Conservation (phyloP, 768 basidiomycete genomes). For the Coprinellus aureogranulatus region DNA sequence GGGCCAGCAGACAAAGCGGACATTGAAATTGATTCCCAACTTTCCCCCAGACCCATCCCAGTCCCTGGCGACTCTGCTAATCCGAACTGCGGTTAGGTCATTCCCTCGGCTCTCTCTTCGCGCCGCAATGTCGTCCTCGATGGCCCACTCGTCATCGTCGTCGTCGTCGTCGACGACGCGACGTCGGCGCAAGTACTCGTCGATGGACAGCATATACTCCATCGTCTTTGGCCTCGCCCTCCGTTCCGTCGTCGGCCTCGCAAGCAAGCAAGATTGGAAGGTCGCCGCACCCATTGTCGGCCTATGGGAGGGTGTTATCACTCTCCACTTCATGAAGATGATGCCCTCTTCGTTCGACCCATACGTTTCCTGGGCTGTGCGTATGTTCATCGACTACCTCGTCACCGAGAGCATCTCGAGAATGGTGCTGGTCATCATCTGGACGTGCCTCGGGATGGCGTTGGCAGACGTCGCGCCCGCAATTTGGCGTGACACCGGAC, state of each 20-base stretch:
- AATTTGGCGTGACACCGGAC: conserved; percentile 39
- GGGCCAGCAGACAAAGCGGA: too few species aligned
- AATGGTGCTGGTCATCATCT: conserved; percentile 38
- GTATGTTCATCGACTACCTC: conserved; percentile 71
- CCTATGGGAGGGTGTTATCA: conserved; percentile 75
- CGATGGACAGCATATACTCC: conserved; percentile 71
- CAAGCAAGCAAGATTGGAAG: conserved; percentile 47
- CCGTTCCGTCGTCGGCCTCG: conserved; percentile 58
- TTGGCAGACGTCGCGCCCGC: conserved; percentile 40
- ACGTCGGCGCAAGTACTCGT: conserved; percentile 9
- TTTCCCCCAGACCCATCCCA: not conserved
- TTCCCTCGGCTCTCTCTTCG: conserved; percentile 32
- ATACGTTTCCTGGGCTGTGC: conserved; percentile 62
- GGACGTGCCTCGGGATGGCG: conserved; percentile 42
- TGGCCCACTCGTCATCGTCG: conserved; percentile 14
- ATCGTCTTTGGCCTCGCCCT: conserved; percentile 66
- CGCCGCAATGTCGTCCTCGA: conserved; percentile 28
- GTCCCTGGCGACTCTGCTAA: not conserved
- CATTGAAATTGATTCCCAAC: not conserved
- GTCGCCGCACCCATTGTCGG: conserved; percentile 68
- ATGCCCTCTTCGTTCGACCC: conserved; percentile 66
- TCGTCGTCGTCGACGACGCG: not conserved
- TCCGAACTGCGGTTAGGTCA: conserved; percentile 14
- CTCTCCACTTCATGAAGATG: conserved; percentile 70
- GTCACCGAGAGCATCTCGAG: conserved; percentile 50